These are phyloP conservation scores for Chaetomium strumarium DNA, from an alignment of 2,329 filamentous ascomycete genomes.

Conservation along the genomic window DNA sequence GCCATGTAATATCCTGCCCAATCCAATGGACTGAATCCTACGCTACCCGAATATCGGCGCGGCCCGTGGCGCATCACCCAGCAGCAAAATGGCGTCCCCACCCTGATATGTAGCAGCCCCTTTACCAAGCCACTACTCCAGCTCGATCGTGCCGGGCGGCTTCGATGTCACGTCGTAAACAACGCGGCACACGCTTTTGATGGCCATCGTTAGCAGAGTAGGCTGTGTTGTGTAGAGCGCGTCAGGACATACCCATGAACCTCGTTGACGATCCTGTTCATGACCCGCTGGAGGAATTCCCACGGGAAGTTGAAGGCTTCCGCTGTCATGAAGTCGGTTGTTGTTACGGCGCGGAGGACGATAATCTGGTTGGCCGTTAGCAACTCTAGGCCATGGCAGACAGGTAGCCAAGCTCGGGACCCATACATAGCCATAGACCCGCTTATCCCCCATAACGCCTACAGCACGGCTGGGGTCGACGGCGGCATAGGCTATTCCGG, in stretches of 20 bases:
- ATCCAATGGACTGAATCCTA: too few species aligned
- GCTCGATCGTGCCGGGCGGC: conserved; percentile 67
- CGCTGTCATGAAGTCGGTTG: conserved; percentile 67
- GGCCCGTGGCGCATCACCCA: not conserved
- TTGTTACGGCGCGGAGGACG: conserved; percentile 41
- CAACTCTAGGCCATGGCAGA: conserved; percentile 20
- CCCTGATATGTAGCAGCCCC: not conserved
- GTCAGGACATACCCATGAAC: conserved; percentile 17
- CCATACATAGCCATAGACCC: conserved; percentile 43
- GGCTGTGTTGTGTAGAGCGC: not conserved
- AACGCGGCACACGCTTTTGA: conserved; percentile 19
- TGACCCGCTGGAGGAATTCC: conserved; percentile 22
- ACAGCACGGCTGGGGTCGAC: conserved; percentile 40
- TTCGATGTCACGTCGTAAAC: conserved; percentile 47
- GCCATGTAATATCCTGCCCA: too few species aligned
- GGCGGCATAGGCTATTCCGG: conserved; percentile 36
- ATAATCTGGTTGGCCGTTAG: conserved; percentile 31
- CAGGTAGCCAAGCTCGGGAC: conserved; percentile 10
- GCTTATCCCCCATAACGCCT: conserved; percentile 55
- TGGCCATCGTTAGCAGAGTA: not conserved
- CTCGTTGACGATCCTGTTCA: conserved; percentile 24
- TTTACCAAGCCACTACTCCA: conserved; percentile 49
- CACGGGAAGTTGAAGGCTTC: conserved; percentile 37
- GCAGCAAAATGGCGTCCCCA: not conserved
- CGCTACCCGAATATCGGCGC: not conserved